Evolutionary conservation across 768 basidiomycete species (phyloP).

Genomic region (Gloeophyllum trabeum): DNA sequence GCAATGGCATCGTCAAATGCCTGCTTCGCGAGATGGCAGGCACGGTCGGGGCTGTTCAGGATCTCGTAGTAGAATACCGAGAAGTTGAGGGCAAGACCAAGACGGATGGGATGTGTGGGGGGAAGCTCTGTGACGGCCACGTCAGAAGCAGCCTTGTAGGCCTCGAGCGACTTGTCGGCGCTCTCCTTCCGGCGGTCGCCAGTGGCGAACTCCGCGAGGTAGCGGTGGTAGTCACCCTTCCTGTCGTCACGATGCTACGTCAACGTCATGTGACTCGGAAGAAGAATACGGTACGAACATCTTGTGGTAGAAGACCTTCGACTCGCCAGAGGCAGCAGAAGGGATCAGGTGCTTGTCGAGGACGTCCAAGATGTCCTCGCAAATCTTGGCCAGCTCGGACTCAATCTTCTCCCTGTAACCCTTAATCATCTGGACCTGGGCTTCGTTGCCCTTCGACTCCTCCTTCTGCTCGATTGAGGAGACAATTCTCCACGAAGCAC

Average conservation of each 20-base stretch:
- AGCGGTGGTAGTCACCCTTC: slow-evolving; percentile 99
- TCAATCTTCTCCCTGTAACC: slow-evolving; percentile 97
- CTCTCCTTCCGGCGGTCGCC: slow-evolving; percentile 96
- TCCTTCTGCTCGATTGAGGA: slow-evolving; percentile 99
- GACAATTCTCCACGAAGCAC: slow-evolving; percentile 96
- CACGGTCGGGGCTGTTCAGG: slow-evolving; percentile 96
- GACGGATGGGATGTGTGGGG: slow-evolving; percentile 94
- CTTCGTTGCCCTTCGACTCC: slow-evolving; percentile 96
- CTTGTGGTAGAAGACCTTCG: slow-evolving; percentile 99
- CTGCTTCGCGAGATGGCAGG: slow-evolving; percentile 97
- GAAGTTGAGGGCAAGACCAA: slow-evolving; percentile 98
- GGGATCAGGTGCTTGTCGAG: slow-evolving; percentile 98
- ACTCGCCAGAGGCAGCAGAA: slow-evolving; percentile 92
- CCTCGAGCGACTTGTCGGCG: slow-evolving; percentile 94
- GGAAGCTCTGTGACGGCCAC: slow-evolving; percentile 94
- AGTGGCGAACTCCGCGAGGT: slow-evolving; percentile 96
- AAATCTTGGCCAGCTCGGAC: slow-evolving; percentile 93
- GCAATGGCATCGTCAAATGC: slow-evolving; percentile 99
- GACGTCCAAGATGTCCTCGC: slow-evolving; percentile 95
- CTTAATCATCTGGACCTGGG: slow-evolving; percentile 96
- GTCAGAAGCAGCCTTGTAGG: slow-evolving; percentile 96
- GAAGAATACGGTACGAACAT: slow-evolving; percentile 59
- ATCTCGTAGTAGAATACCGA: slow-evolving; percentile 99
- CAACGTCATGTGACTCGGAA: background rate
- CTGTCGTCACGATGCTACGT: slow-evolving; percentile 26